Conservation (phyloP, 2,329 filamentous ascomycete genomes). For the Mollisia scopiformis region DNA sequence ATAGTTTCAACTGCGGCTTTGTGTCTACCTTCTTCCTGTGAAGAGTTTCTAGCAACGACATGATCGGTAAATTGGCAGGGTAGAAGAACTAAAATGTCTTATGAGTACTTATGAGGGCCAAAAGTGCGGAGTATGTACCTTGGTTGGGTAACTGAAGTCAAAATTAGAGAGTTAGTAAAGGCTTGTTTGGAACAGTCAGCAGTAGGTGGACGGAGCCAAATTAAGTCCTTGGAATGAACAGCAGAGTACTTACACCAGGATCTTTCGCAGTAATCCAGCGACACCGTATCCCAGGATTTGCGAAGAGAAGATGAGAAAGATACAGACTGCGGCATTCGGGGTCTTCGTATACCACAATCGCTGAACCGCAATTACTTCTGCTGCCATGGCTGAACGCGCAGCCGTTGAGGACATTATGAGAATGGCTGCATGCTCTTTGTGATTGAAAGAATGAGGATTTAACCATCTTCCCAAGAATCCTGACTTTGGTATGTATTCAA, state of each 20-base stretch:
- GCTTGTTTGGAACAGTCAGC: too few species aligned
- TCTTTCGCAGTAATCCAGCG: slow-evolving; percentile 60
- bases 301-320: slow-evolving; percentile 61
- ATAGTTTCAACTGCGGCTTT: slow-evolving; percentile 19
- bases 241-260: slow-evolving; percentile 58
- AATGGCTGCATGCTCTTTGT: slow-evolving; percentile 70
- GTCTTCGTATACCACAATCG: slow-evolving; percentile 73
- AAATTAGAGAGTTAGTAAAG: too few species aligned
- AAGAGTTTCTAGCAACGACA: slow-evolving; percentile 41
- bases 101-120: neutral
- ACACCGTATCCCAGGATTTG: slow-evolving; percentile 66
- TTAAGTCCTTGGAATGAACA: too few species aligned
- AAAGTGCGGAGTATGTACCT: neutral
- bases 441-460: slow-evolving; percentile 69
- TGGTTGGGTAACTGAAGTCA: too few species aligned
- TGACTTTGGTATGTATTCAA: slow-evolving; percentile 37
- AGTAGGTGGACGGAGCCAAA: too few species aligned
- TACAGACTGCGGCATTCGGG: slow-evolving; percentile 61
- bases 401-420: slow-evolving; percentile 59
- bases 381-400: slow-evolving; percentile 70
- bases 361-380: slow-evolving; percentile 73
- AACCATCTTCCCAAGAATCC: slow-evolving; percentile 49
- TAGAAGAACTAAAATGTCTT: slow-evolving; percentile 45
- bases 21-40: slow-evolving; percentile 40
- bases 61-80: slow-evolving; percentile 42